Base-by-base conservation (phyloP, 2,329 filamentous ascomycete species). In the Xylariaceae sp. region DNA sequence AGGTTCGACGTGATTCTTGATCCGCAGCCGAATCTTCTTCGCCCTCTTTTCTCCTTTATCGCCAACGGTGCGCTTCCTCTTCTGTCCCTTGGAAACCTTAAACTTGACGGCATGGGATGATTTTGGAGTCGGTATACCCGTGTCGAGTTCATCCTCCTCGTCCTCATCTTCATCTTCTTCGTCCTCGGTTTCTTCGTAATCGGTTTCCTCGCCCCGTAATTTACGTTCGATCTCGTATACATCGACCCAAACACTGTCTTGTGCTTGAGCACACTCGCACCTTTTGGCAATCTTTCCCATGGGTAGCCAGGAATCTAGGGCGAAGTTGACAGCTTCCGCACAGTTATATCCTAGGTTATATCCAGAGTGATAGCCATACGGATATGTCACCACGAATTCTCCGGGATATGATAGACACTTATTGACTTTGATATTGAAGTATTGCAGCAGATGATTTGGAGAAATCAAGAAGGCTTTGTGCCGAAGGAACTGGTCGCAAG, bases 301-400 rank as follows among this genome's bases (percentile, higher is more conserved):
- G 38, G 94, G 85, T 34, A 98, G 69, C 93, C 93, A 98, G 22
- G 88, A 85, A 52, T 96, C 90, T 8, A 95, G 83, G 4, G 91
- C 93, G 64, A 98, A 98, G 62, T 98, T 98, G 68, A 98, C 93
- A 7, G 93, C 95, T 62, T 98, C 93, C 19, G 93, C 93, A 65
- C 93, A 98, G 62, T 98, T 98, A 70, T 98, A 98, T 13, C 94
- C 93, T 29, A 98, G 72, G 55, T 98, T 98, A 64, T 94, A 98
- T 4, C 93, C 93, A 4, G 93, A 98, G 61, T 98, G 93, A 62
- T 98, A 98, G 17, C 93, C 93, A 57, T 97, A 98, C 0, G 93
- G 93, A 61, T 95, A 98, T 0, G 93, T 98, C 50, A 98, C 95
- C 47, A 98, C 89, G 51, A 98, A 98, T 60, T 98, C 93, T 45